Evolutionary conservation across 768 basidiomycete genomes (phyloP).

Genomic region (Kwoniella pini): DNA sequence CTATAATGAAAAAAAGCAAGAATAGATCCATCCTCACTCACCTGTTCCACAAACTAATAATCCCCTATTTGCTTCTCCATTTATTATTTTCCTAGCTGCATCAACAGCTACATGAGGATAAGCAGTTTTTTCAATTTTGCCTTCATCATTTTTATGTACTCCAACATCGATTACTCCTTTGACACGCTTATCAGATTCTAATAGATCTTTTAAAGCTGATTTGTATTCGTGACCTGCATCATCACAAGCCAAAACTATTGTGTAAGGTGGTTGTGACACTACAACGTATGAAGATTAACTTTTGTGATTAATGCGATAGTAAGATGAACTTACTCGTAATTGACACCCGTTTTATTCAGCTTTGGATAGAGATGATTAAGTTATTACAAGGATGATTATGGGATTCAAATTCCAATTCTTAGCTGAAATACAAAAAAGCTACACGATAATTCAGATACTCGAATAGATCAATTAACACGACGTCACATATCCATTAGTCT

Average conservation of each 20-base stretch:
- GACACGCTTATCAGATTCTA: slow-evolving; percentile 44
- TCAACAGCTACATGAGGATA: slow-evolving; percentile 52
- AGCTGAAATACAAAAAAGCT: too few relatives aligned
- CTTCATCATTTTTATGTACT: slow-evolving; percentile 33
- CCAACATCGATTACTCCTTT: slow-evolving; percentile 47
- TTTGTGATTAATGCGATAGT: not conserved
- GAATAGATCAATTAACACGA: too few relatives aligned
- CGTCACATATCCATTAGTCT: too few relatives aligned
- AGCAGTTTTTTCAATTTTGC: slow-evolving; percentile 42
- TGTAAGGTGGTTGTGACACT: slow-evolving; percentile 33
- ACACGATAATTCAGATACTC: too few relatives aligned
- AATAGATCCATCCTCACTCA: too few relatives aligned
- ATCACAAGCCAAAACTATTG: slow-evolving; percentile 48
- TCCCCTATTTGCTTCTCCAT: slow-evolving; percentile 49
- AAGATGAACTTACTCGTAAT: too few relatives aligned
- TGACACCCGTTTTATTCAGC: not conserved
- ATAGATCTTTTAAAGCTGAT: slow-evolving; percentile 31
- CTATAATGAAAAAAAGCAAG: too few relatives aligned
- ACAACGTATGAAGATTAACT: not conserved
- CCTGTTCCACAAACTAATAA: slow-evolving; percentile 54
- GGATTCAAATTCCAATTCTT: too few relatives aligned
- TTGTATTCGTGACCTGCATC: slow-evolving; percentile 51
- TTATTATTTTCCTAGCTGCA: slow-evolving; percentile 45
- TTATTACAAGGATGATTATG: too few relatives aligned
- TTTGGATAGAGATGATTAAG: too few relatives aligned